Base-by-base conservation (phyloP, 768 basidiomycete genomes). In the Macrolepiota dolichaula region DNA sequence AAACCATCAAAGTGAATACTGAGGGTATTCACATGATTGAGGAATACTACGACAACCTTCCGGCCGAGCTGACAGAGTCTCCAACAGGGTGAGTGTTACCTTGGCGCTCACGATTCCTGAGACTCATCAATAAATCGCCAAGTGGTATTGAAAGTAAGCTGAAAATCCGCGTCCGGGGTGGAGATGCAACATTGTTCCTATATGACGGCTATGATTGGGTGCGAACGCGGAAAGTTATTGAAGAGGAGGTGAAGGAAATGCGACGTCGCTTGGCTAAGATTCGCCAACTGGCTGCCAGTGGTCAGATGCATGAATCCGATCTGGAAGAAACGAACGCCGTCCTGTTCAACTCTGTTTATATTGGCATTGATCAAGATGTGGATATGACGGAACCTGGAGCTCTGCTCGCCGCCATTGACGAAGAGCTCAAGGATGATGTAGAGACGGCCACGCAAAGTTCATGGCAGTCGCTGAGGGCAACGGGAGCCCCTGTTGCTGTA, bases 141-240 rank as follows among this genome's bases (percentile, higher is more conserved):
- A 46, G 59, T 27, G 42, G 80, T 82, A 35, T 81, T 82, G 7
- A 77, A 70, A 25, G 52, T 37, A 54, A 61, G 29, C 62, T 86
- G n/a, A 80, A 75, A 29, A 67, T 90, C 59, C 80, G 85, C 25
- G 66, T 92, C 4, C 77, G 81, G 46, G 74, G 89, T 46, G 85
- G 84, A 57, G 81, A 91, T 64, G 71, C 91, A 51, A 81, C 81
- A 1, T 67, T 98, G 24, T 81, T 87, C 55, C 80, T 99, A 2
- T 92, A 97, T 69, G 93, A 95, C 59, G 97, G 97, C 1, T 99
- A 95, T 67, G 97, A 99, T 70, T 99, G 97, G 96, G 73, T 70
- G 1, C 80, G 80, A 51, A 99, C 97, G 3, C 87, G 96, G 35
- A 88, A 82, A 73, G 84, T 84, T 2, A 94, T 99, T 57, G 92